Evolutionary conservation across 176 grass and related monocot genomes (phyloP).

Genomic region (Secale cereale): DNA sequence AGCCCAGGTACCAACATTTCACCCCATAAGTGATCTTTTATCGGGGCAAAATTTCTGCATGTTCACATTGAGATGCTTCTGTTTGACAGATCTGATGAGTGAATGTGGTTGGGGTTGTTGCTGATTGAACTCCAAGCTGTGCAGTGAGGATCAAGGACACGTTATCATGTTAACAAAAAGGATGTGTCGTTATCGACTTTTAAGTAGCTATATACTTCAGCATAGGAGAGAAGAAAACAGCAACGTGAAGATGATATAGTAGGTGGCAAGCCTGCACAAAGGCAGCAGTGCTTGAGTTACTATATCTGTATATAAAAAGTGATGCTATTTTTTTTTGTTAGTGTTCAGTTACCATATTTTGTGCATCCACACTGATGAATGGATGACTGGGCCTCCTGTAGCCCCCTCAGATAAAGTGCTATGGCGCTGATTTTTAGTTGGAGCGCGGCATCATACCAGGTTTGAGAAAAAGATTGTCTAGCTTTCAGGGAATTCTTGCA

Average conservation of each 20-base stretch:
- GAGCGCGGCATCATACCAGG: not conserved
- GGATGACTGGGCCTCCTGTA: not conserved
- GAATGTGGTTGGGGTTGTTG: not conserved
- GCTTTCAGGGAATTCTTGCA: not conserved
- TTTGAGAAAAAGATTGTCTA: not conserved
- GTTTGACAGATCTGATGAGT: conserved; percentile 32
- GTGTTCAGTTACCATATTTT: not conserved
- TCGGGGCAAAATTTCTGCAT: not conserved
- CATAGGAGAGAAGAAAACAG: not conserved
- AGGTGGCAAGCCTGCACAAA: not conserved
- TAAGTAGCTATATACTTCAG: not conserved
- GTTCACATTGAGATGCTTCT: conserved; percentile 8
- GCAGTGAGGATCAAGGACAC: not conserved
- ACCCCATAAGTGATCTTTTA: not conserved
- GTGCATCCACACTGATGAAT: not conserved
- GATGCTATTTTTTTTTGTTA: not conserved
- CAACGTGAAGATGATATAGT: not conserved
- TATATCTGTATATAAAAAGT: not conserved
- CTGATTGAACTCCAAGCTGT: conserved; percentile 12
- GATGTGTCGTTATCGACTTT: not conserved
- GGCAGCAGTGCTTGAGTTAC: not conserved
- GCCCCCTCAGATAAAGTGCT: not conserved
- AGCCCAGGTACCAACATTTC: conserved; percentile 38
- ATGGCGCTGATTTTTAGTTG: conserved; percentile 25
- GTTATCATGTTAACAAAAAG: not conserved